Base-by-base conservation (phyloP, 2,329 filamentous ascomycete species). In the Nannizziopsis arthrosporioides region DNA sequence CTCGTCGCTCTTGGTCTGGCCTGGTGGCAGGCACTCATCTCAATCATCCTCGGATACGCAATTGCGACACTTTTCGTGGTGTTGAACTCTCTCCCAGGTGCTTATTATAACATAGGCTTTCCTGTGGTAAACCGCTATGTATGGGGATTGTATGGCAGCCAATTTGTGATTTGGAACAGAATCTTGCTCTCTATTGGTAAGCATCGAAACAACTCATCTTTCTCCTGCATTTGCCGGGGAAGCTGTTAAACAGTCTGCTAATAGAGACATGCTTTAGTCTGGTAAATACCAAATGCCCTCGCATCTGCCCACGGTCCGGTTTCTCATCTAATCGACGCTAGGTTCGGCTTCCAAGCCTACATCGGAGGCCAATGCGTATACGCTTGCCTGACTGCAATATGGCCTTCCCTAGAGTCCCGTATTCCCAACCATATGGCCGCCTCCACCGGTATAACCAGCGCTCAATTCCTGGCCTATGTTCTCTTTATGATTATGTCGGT, bases 31-130 rank as follows among this genome's bases (percentile, higher is more conserved):
- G 59, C 62, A 1, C 51, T 63, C 27, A 56, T 62, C 42, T 58
- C 57, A 18, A 62, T 61, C 47, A 44, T 63, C 10, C 47, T 59
- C 35, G 59, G 60, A n/a, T 59, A 63, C 31, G 40, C 68, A 1
- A 52, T 73, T 5, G 69, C 69, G 0, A 65, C 66, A 0, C 41
- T 59, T 18, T 59, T 68, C 32, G 61, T 64, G 10, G 62, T 66
- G 40, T 51, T 60, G 30, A 67, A 64, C 36, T 67, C 65, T 36
- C 58, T 59, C 18, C 62, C 64, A 5, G 67, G 67, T 17, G 67
- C 68, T 2, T 57, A 63, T 47, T 70, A 66, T 55, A 67, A 71
- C 49, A 66, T 73, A 22, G 67, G 67, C 5, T 73, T 70, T 34
- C 66, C 69, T 0, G 67, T 73, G 6, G 57, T 65, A 3, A 60